Percentiles rank a stretch among this genome's conserved stretches.
These are phyloP conservation scores for Solanum paucissectum DNA, from an alignment of 257 asterid species.

Conservation along the genomic window DNA sequence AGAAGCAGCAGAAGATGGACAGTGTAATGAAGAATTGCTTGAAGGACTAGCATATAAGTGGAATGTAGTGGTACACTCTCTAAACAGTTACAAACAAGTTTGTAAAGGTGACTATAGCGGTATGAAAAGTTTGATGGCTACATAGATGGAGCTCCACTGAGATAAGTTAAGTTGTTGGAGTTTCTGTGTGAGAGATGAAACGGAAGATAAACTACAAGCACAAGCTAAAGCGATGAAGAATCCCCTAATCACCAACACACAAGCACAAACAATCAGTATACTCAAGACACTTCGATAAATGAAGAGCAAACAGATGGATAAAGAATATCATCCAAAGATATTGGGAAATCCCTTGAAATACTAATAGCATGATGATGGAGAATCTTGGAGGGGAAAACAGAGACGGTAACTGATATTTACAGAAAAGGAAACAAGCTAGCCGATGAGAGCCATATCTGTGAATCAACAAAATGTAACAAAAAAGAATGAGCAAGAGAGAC, in stretches of 20 bases:
- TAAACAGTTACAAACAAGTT: too few species aligned
- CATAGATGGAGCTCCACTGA: background rate
- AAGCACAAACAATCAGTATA: background rate
- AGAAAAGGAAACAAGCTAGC: too few species aligned
- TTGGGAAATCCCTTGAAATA: too few species aligned
- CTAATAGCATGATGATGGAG: too few species aligned
- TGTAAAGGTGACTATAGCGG: background rate
- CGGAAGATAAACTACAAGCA: background rate
- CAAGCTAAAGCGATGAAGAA: background rate
- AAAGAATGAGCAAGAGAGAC: too few species aligned
- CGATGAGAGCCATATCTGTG: too few species aligned
- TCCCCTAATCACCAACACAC: background rate
- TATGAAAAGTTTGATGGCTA: background rate
- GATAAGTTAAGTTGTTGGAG: background rate
- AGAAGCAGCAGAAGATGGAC: background rate
- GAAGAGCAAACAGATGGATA: too few species aligned
- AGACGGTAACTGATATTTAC: too few species aligned
- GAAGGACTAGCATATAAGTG: background rate
- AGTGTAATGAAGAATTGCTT: background rate
- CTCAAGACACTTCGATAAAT: background rate
- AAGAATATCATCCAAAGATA: too few species aligned
- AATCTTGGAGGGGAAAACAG: too few species aligned
- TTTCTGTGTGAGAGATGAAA: background rate
- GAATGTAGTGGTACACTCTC: background rate
- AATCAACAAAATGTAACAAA: too few species aligned